A percentile compares a stretch with the other conserved stretches of the same genome.
Evolutionary conservation across 2,329 filamentous ascomycete genomes (phyloP).

Genomic region (Beauveria scarabaeidicola): DNA sequence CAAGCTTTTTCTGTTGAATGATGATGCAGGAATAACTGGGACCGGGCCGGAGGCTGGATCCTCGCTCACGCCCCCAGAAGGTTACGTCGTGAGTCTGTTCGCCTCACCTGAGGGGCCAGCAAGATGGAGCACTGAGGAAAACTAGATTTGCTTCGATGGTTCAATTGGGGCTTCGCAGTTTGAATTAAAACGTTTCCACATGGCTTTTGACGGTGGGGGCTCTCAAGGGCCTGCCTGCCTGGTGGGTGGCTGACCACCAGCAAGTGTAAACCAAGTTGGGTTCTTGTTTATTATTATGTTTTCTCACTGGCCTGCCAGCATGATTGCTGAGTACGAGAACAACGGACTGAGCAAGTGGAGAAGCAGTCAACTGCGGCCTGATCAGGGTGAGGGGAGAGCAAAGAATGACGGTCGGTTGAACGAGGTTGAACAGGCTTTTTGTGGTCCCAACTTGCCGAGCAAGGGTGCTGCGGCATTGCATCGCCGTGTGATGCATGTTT

Average conservation of each 20-base stretch:
- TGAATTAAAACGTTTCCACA: neutral
- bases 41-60: neutral
- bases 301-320: too few relatives aligned
- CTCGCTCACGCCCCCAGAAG: neutral
- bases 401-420: neutral
- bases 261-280: neutral
- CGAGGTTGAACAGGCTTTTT: neutral
- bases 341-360: too few relatives aligned
- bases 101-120: slow-evolving; percentile 1
- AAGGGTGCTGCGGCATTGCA: too few relatives aligned
- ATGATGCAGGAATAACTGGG: neutral
- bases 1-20: too few relatives aligned
- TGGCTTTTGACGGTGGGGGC: neutral
- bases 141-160: neutral
- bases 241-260: neutral
- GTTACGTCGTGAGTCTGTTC: slow-evolving; percentile 1
- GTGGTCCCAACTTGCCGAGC: neutral
- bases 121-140: neutral
- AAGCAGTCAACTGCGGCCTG: too few relatives aligned
- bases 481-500: too few relatives aligned
- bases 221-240: too few relatives aligned
- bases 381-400: neutral
- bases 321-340: too few relatives aligned
- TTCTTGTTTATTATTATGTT: too few relatives aligned
- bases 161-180: neutral